These are phyloP conservation scores for Tetrapisispora iriomotensis DNA, from an alignment of 805 yeast genomes.

Conservation along the genomic window DNA sequence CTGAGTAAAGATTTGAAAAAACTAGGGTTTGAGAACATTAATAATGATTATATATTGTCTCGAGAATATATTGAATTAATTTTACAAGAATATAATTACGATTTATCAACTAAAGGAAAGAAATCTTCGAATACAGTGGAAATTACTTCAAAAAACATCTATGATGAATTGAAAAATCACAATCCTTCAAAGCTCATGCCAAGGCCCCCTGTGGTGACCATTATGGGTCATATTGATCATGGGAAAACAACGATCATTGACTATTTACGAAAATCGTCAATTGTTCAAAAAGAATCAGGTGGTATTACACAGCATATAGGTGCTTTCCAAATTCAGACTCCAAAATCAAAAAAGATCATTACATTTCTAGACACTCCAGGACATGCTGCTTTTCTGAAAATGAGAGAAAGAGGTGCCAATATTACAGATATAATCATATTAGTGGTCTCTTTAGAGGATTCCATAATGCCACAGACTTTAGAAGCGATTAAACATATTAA, in stretches of 20 bases:
- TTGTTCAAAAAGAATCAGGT: constrained; percentile 81
- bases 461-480: constrained; percentile 93
- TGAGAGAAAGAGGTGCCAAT: constrained; percentile 94
- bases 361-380: constrained; percentile 97
- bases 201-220: constrained; percentile 90
- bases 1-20: constrained; percentile 48
- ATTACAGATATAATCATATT: constrained; percentile 85
- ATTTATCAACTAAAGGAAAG: constrained; percentile 29
- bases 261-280: constrained; percentile 70
- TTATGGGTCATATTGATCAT: constrained; percentile 99
- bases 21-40: constrained; percentile 64
- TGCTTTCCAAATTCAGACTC: constrained; percentile 83
- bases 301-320: constrained; percentile 98
- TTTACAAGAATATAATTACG: constrained; percentile 82
- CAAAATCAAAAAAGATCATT: constrained; percentile 59
- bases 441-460: constrained; percentile 95
- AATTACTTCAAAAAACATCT: constrained; percentile 47
- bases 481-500: constrained; percentile 94
- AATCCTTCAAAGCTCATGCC: constrained; percentile 42
- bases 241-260: constrained; percentile 95
- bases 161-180: constrained; percentile 50
- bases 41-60: constrained; percentile 71
- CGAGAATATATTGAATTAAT: constrained; percentile 76
- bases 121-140: constrained; percentile 15
- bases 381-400: constrained; percentile 90